phyloP scores from a whole-genome alignment of 306 rosid species.

The Hippophae gyantsensis region DNA sequence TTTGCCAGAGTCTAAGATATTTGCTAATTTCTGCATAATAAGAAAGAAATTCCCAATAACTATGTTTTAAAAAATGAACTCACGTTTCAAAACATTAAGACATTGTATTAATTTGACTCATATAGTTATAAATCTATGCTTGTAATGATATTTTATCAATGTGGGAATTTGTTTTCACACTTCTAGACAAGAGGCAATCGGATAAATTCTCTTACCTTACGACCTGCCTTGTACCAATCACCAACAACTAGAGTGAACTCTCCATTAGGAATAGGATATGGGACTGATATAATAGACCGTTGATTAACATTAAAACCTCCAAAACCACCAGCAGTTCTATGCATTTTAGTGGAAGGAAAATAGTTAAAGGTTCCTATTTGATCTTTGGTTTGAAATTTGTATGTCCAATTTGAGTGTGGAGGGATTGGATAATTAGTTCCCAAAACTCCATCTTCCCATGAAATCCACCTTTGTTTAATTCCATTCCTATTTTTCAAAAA shows the following conservation, averaged over 20 bases:
- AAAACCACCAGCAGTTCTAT: conserved; percentile 67
- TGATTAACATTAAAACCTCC: conserved; percentile 60
- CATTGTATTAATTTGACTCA: too few species aligned
- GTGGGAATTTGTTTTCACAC: too few species aligned
- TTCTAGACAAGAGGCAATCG: too few species aligned
- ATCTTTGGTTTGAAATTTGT: conserved; percentile 73
- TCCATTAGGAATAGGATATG: conserved; percentile 43
- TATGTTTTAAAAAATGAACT: too few species aligned
- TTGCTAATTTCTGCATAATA: conserved; percentile 33
- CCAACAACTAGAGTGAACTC: conserved; percentile 64
- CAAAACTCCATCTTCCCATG: conserved; percentile 83
- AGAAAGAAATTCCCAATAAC: background rate
- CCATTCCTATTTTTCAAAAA: conserved; percentile 53
- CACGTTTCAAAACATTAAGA: too few species aligned
- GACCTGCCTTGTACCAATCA: conserved; percentile 59
- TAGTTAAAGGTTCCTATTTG: conserved; percentile 70
- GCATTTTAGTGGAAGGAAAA: conserved; percentile 62
- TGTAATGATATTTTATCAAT: too few species aligned
- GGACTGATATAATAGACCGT: conserved; percentile 56
- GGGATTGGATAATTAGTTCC: conserved; percentile 89
- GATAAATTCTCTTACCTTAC: conserved; percentile 25
- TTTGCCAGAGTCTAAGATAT: conserved; percentile 40
- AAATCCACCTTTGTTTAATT: conserved; percentile 50
- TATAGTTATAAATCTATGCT: too few species aligned
- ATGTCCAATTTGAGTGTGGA: conserved; percentile 72